Evolutionary conservation across 331 rosid species (phyloP).

Genomic region (Dryas integrifolia): DNA sequence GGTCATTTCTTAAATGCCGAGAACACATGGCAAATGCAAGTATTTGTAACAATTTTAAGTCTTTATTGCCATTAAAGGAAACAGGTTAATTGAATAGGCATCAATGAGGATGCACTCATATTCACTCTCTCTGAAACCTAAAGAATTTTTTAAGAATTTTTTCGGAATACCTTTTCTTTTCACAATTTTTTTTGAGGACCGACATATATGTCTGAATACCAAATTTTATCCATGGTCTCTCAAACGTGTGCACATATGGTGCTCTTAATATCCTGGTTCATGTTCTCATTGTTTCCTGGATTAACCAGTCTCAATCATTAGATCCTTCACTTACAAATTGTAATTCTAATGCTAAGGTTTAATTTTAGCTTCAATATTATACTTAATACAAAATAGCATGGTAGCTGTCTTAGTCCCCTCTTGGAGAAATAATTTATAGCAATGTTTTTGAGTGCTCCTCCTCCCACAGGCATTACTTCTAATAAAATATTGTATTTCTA

Average conservation of each 20-base stretch:
- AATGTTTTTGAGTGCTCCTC: neutral
- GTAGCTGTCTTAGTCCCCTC: neutral
- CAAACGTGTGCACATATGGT: neutral
- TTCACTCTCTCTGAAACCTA: neutral
- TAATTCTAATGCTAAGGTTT: neutral
- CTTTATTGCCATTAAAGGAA: neutral
- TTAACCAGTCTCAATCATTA: neutral
- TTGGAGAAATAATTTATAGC: neutral
- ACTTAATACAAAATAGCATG: neutral
- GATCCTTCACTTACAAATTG: neutral
- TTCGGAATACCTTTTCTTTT: neutral
- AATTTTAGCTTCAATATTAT: neutral
- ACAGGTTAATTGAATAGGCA: neutral
- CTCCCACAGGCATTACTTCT: neutral
- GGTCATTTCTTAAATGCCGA: conserved; percentile 79
- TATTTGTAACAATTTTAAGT: neutral
- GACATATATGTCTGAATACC: neutral
- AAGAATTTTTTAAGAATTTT: neutral
- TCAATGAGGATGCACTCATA: neutral
- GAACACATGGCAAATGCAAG: conserved; percentile 75
- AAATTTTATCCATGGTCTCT: neutral
- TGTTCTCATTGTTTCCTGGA: neutral
- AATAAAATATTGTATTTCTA: neutral
- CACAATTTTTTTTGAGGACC: neutral
- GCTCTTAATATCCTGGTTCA: neutral